These are phyloP conservation scores for Rhododendron simsii DNA, from an alignment of 148 eudicot genomes.

Conservation along the genomic window DNA sequence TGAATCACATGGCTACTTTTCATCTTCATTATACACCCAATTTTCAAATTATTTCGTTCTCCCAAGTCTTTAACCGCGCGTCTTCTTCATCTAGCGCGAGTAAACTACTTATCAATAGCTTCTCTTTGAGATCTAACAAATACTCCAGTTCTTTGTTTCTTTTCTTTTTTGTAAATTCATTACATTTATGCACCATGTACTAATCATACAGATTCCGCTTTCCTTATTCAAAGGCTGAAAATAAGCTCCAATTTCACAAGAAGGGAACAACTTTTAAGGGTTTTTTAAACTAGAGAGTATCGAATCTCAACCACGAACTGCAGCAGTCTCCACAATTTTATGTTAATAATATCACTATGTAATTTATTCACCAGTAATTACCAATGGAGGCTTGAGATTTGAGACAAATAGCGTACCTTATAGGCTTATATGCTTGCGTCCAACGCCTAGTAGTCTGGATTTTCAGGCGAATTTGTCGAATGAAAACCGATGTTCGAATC, in stretches of 20 bases:
- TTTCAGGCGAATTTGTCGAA: neutral
- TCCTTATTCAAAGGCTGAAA: too few species aligned
- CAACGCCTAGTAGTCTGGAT: too few species aligned
- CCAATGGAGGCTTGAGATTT: neutral
- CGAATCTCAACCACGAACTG: too few species aligned
- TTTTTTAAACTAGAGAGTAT: too few species aligned
- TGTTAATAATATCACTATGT: neutral
- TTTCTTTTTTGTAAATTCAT: too few species aligned
- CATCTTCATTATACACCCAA: neutral
- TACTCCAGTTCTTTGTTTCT: neutral
- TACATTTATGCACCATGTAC: too few species aligned
- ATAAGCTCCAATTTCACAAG: too few species aligned
- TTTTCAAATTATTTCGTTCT: too few species aligned
- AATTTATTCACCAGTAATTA: neutral
- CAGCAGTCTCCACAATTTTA: neutral
- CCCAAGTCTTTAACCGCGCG: neutral
- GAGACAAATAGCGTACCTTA: neutral
- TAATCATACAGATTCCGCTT: too few species aligned
- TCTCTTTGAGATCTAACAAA: too few species aligned
- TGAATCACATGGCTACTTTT: neutral
- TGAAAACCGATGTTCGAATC: neutral
- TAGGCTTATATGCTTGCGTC: too few species aligned
- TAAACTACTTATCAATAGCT: neutral
- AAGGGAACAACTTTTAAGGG: too few species aligned
- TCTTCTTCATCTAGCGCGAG: neutral